Evolutionary conservation across 441 rosid genomes (phyloP).

Genomic region (Flueggea neowawraea): DNA sequence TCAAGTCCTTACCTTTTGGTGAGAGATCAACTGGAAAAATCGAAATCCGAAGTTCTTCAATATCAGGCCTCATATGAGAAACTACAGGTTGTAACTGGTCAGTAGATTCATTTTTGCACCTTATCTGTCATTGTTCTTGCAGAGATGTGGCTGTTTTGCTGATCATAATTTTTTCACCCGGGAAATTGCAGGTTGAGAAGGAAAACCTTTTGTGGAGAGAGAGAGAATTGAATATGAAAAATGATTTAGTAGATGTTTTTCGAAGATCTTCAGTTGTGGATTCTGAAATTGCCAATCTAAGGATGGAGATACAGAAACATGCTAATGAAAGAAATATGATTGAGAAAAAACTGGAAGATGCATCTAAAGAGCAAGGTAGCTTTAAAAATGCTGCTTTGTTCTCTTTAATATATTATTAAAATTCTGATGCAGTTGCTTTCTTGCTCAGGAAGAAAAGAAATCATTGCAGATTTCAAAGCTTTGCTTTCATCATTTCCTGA

Average conservation of each 20-base stretch:
- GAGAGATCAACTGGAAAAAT: conserved; percentile 71
- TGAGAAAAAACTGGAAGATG: conserved; percentile 65
- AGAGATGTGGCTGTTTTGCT: conserved; percentile 31
- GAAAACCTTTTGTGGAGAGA: conserved; percentile 87
- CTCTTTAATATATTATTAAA: conserved; percentile 10
- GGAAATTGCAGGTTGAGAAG: conserved; percentile 72
- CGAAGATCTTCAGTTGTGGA: conserved; percentile 72
- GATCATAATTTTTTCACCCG: conserved; percentile 20
- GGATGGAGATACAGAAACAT: conserved; percentile 63
- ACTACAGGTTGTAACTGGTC: conserved; percentile 93
- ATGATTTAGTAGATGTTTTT: conserved; percentile 71
- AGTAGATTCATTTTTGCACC: conserved; percentile 42
- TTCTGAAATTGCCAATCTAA: conserved; percentile 62
- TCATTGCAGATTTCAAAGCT: conserved; percentile 82
- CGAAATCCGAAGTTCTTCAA: conserved; percentile 63
- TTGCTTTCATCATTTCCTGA: conserved; percentile 88
- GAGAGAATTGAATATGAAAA: conserved; percentile 71
- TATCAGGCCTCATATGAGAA: conserved; percentile 81
- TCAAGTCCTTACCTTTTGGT: conserved; percentile 63
- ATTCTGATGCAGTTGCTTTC: conserved; percentile 27
- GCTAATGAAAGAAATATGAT: conserved; percentile 55
- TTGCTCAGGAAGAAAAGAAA: conserved; percentile 83
- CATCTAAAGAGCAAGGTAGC: conserved; percentile 73
- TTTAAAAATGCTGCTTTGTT: conserved; percentile 9
- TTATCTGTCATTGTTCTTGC: conserved; percentile 21